Percentiles rank a stretch among this genome's conserved stretches.
These are phyloP conservation scores for Linderniella brevidens DNA, from an alignment of 257 asterid species.

Conservation along the genomic window DNA sequence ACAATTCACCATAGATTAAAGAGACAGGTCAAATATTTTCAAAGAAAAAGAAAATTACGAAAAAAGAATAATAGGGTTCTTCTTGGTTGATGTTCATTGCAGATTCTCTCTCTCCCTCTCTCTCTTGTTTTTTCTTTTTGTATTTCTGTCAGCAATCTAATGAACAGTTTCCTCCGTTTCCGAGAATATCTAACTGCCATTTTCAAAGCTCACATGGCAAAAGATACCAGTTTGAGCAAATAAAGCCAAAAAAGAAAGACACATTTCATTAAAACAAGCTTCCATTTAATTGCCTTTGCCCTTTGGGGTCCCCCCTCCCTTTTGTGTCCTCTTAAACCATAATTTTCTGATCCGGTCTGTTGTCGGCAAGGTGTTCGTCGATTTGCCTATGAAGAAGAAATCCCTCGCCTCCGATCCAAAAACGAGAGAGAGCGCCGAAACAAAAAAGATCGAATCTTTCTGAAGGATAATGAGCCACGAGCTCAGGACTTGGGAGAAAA, in stretches of 20 bases:
- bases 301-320: not conserved
- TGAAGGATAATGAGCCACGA: slow-evolving; percentile 52
- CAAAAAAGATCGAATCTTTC: slow-evolving; percentile 4
- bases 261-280: slow-evolving; percentile 7
- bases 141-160: slow-evolving; percentile 7
- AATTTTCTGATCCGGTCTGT: slow-evolving; percentile 1
- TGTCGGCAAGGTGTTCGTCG: slow-evolving; percentile 17
- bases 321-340: not conserved
- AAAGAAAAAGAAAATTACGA: no score
- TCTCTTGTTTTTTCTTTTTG: slow-evolving; percentile 3
- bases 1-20: no score
- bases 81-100: not conserved
- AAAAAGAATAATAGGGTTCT: no score
- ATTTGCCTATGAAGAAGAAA: slow-evolving; percentile 15
- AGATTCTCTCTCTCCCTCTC: not conserved
- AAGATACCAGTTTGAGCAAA: slow-evolving; percentile 13
- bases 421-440: slow-evolving; percentile 4
- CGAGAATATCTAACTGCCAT: slow-evolving; percentile 9
- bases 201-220: slow-evolving; percentile 6
- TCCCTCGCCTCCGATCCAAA: not conserved
- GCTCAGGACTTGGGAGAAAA: slow-evolving; percentile 55
- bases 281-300: slow-evolving; percentile 5
- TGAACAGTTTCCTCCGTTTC: slow-evolving; percentile 2
- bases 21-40: no score
- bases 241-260: slow-evolving; percentile 6